Base-by-base conservation (phyloP, 768 basidiomycete species). In the Russula olivacea region DNA sequence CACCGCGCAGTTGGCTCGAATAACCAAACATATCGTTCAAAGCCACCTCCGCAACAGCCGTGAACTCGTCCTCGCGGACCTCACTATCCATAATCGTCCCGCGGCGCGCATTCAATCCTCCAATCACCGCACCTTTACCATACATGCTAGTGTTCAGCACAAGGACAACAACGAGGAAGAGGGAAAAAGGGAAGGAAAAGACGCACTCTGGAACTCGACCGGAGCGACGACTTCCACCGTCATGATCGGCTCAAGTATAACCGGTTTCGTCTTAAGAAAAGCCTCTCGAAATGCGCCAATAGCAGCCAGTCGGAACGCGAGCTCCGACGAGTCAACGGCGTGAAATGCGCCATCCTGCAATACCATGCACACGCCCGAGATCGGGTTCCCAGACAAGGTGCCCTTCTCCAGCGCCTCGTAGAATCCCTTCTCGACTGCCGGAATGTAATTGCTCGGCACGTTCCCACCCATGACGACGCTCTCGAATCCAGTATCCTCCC, bases 1-100 rank as follows among this genome's bases (percentile, higher is more conserved):
- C 86, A 3, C 96, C 96, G 61, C 96, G 85, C 50, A 98, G 79
- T 69, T 93, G 89, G 69, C 87, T 92, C 41, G 94, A 95, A 73
- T 98, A 98, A 19, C 93, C 91, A 72, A 99, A 99, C 96, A 98
- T 98, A 69, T 98, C 96, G 74, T 93, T 97, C 74, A 99, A 74
- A 9, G 92, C 87, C 14, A 99, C 95, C 71, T 98, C 96, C 23
- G 93, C 93, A 32, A 83, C 80, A 59, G 88, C 83, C 5, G 91
- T 93, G 71, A 99, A 98, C 75, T 99, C 96, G 68, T 98, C 97
- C 68, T 97, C 95, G 48, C 96, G 86, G 36, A 96, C 89, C 76
- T 98, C 97, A 69, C 91, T 96, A 70, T 98, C 96, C 47, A 95
- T 78, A 70, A 99, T 97, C 2, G 91, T 93, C 5, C 97, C 97